phyloP scores from a whole-genome alignment of 306 rosid species.

The Citrullus mucosospermus region DNA sequence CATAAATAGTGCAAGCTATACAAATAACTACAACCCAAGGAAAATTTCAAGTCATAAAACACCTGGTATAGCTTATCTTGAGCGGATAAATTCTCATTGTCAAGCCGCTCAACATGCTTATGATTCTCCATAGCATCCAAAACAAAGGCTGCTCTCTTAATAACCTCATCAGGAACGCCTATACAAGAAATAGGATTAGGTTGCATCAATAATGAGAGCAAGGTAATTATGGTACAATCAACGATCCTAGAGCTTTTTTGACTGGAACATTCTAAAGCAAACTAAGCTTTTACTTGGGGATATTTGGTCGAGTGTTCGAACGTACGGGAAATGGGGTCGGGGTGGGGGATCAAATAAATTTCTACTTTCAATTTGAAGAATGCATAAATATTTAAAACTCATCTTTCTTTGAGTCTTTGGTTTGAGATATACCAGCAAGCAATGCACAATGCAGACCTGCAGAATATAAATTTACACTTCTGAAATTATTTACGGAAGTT shows the following conservation, averaged over 20 bases:
- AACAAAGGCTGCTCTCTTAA: slow-evolving; percentile 63
- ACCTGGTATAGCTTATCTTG: slow-evolving; percentile 68
- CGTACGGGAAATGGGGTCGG: neutral
- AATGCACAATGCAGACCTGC: slow-evolving; percentile 92
- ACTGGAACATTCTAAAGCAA: neutral
- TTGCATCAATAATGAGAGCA: neutral
- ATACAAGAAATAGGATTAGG: neutral
- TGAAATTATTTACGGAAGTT: slow-evolving; percentile 9
- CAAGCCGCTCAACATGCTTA: slow-evolving; percentile 39
- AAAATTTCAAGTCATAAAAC: slow-evolving; percentile 8
- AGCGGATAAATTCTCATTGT: slow-evolving; percentile 42
- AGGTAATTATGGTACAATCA: neutral
- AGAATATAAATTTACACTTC: slow-evolving; percentile 13
- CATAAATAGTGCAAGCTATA: neutral
- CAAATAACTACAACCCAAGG: neutral
- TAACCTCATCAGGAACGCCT: slow-evolving; percentile 77
- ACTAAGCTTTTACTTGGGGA: neutral
- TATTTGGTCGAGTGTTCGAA: neutral
- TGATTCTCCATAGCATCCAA: slow-evolving; percentile 52
- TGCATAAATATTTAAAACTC: neutral
- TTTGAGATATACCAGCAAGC: slow-evolving; percentile 58
- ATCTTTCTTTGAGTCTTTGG: neutral
- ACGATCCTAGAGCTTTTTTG: neutral
- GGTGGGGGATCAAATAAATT: neutral
- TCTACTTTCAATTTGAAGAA: neutral